phyloP scores from a whole-genome alignment of 2,329 filamentous ascomycete species.

The Clonostachys rhizophaga region DNA sequence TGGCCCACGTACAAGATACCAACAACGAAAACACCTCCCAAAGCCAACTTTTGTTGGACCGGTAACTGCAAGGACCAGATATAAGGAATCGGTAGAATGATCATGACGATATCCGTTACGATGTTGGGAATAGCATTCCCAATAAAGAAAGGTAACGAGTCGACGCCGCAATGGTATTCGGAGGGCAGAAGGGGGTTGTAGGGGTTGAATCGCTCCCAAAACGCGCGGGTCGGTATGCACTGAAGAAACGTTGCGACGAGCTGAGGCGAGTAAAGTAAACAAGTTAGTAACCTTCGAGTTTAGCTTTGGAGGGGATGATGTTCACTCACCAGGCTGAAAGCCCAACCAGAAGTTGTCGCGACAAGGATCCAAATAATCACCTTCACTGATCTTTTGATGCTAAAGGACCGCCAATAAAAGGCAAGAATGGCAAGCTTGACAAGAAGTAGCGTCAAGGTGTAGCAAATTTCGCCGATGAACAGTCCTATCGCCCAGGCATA shows the following conservation, averaged over 20 bases:
- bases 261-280: not conserved
- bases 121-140: conserved; percentile 37
- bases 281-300: too few relatives aligned
- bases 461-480: not conserved
- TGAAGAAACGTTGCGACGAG: conserved; percentile 27
- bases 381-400: conserved; percentile 1
- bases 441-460: conserved; percentile 4
- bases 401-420: conserved; percentile 8
- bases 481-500: not conserved
- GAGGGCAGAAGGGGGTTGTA: conserved; percentile 22
- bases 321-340: too few relatives aligned
- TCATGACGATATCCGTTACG: conserved; percentile 27
- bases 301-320: too few relatives aligned
- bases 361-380: conserved; percentile 4
- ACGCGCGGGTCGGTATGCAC: conserved; percentile 25
- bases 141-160: conserved; percentile 30
- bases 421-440: conserved; percentile 7
- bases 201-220: too few relatives aligned
- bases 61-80: not conserved
- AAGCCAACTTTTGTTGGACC: too few relatives aligned
- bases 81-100: conserved; percentile 9
- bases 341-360: conserved; percentile 4
- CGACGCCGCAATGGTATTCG: conserved; percentile 29
- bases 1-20: too few relatives aligned
- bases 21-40: too few relatives aligned